Percentiles rank a stretch among this genome's conserved stretches.
These are phyloP conservation scores for Pythium scleroteichum DNA, from an alignment of 352 stramenopile genomes.

Conservation along the genomic window DNA sequence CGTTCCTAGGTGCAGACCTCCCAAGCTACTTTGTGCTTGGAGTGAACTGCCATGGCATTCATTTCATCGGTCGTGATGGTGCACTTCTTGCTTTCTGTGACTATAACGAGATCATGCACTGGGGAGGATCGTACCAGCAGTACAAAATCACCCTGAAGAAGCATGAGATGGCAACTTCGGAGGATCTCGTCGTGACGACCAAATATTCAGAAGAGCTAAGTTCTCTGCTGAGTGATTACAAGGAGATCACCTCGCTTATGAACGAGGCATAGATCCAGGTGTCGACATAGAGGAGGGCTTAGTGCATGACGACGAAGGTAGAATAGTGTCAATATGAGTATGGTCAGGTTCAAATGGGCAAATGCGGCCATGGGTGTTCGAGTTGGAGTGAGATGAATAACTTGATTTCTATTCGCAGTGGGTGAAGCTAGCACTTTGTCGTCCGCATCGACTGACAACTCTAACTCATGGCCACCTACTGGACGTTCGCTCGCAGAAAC, in stretches of 20 bases:
- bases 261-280: slow-evolving; percentile 33
- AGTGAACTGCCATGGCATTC: slow-evolving; percentile 90
- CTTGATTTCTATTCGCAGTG: too few relatives aligned
- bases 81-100: slow-evolving; percentile 68
- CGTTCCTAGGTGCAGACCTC: slow-evolving; percentile 55
- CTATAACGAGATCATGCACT: slow-evolving; percentile 62
- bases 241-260: slow-evolving; percentile 71
- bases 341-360: too few relatives aligned
- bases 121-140: slow-evolving; percentile 56
- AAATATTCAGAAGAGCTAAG: slow-evolving; percentile 72
- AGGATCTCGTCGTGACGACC: slow-evolving; percentile 67
- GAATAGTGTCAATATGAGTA: too few relatives aligned
- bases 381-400: too few relatives aligned
- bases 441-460: too few relatives aligned
- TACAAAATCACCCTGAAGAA: slow-evolving; percentile 71
- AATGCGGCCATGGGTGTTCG: too few relatives aligned
- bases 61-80: slow-evolving; percentile 81
- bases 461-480: slow-evolving; percentile 2
- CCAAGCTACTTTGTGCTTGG: slow-evolving; percentile 87
- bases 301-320: background rate
- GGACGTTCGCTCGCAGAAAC: slow-evolving; percentile 48
- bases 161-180: slow-evolving; percentile 34
- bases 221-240: slow-evolving; percentile 68
- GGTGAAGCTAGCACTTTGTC: too few relatives aligned
- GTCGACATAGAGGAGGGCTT: background rate